phyloP scores from a whole-genome alignment of 129 eudicot genomes.

The Silybum marianum region DNA sequence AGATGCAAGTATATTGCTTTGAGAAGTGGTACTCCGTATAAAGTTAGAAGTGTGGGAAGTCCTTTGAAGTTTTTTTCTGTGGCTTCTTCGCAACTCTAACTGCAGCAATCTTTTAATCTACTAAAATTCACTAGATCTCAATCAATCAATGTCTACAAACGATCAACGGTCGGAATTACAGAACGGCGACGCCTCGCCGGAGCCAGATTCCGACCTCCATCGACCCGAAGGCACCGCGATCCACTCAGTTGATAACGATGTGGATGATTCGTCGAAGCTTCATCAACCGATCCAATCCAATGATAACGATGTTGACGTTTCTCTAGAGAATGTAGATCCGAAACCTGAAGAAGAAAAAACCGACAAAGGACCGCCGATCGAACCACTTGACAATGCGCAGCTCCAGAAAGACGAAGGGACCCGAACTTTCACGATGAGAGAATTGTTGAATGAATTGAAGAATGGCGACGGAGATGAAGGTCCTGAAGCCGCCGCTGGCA shows the following conservation, averaged over 20 bases:
- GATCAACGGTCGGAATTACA: constrained; percentile 37
- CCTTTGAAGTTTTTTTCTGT: constrained; percentile 6
- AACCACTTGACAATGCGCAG: constrained; percentile 30
- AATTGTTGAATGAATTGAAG: constrained; percentile 82
- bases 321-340: constrained; percentile 21
- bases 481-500: constrained; percentile 10
- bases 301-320: constrained; percentile 19
- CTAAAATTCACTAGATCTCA: constrained; percentile 19
- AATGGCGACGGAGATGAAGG: constrained; percentile 48
- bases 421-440: constrained; percentile 87
- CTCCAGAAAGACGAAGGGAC: constrained; percentile 51
- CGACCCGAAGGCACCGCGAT: constrained; percentile 27
- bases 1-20: neutral
- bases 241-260: constrained; percentile 23
- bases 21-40: neutral
- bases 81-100: constrained; percentile 23
- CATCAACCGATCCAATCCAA: constrained; percentile 28
- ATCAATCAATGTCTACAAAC: constrained; percentile 35
- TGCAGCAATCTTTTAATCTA: neutral
- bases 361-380: neutral
- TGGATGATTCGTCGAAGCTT: constrained; percentile 25
- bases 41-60: constrained; percentile 13
- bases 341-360: constrained; percentile 27
- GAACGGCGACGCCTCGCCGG: constrained; percentile 39
- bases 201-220: constrained; percentile 37